phyloP scores from a whole-genome alignment of 164 flowering plant genomes.

The Chimonanthus salicifolius region DNA sequence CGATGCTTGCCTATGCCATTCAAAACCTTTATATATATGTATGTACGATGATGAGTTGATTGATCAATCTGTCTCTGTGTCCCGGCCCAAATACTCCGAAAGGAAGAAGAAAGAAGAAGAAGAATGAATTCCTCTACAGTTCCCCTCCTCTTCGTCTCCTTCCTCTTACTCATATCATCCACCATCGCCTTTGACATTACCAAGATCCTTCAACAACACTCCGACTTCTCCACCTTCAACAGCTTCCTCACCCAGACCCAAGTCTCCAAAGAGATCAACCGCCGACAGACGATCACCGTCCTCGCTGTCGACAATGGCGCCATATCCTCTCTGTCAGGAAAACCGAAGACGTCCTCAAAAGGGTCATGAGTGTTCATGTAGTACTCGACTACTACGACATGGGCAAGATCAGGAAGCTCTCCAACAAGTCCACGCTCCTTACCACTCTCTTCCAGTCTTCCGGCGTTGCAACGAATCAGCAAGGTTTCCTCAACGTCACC shows the following conservation, averaged over 20 bases:
- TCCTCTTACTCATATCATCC: constrained; percentile 23
- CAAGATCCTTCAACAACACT: constrained; percentile 29
- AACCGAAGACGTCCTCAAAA: constrained; percentile 24
- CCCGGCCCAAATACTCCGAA: too few species aligned
- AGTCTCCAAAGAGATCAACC: constrained; percentile 38
- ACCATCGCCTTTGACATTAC: constrained; percentile 59
- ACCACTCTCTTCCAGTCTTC: constrained; percentile 58
- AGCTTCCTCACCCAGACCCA: constrained; percentile 40
- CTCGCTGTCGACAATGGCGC: constrained; percentile 15
- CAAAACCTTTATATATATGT: too few species aligned
- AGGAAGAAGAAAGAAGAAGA: too few species aligned
- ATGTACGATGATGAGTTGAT: too few species aligned
- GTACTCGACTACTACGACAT: constrained; percentile 61
- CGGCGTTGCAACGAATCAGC: constrained; percentile 32
- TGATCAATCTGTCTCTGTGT: too few species aligned
- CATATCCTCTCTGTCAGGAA: constrained; percentile 25
- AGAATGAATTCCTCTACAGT: not conserved
- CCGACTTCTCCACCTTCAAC: constrained; percentile 48
- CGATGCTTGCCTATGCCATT: too few species aligned
- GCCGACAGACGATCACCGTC: constrained; percentile 40
- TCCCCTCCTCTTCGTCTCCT: constrained; percentile 15
- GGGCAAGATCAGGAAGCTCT: constrained; percentile 20
- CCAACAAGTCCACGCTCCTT: constrained; percentile 21
- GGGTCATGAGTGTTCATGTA: constrained; percentile 47
- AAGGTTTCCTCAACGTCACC: constrained; percentile 55